Conservation (phyloP, 1,139 yeast species). For the Candida sanyaensis region DNA sequence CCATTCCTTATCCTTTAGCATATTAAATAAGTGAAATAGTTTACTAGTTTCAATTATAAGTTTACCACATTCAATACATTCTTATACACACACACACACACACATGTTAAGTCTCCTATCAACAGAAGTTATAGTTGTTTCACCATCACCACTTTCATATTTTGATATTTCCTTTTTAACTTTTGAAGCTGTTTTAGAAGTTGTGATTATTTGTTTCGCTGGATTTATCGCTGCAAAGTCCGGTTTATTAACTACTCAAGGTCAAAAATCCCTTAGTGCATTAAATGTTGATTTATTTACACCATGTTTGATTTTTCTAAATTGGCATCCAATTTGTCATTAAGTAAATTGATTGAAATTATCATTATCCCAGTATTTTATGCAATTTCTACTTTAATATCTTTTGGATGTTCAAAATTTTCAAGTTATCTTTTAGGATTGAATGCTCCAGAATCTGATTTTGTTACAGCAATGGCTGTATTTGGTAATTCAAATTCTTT, state of each 20-base stretch:
- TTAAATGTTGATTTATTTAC: constrained; percentile 81
- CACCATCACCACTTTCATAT: constrained; percentile 40
- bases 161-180: constrained; percentile 63
- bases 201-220: constrained; percentile 68
- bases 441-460: constrained; percentile 68
- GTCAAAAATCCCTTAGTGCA: constrained; percentile 65
- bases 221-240: constrained; percentile 70
- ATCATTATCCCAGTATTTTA: constrained; percentile 74
- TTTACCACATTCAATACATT: not conserved
- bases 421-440: constrained; percentile 50
- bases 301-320: constrained; percentile 80
- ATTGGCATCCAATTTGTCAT: constrained; percentile 71
- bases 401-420: constrained; percentile 54
- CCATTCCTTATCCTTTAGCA: not conserved
- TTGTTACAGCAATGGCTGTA: constrained; percentile 87
- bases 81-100: no score
- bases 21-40: no score
- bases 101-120: constrained; percentile 3
- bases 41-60: no score
- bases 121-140: not conserved
- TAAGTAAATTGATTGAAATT: constrained; percentile 67
- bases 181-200: constrained; percentile 78
- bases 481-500: constrained; percentile 82
- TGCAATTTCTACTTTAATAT: constrained; percentile 62
- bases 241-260: constrained; percentile 58